Evolutionary conservation across 306 rosid species (phyloP), one percentile per base, ranked within the genome.

Genomic region (Hippophae rhamnoides): DNA sequence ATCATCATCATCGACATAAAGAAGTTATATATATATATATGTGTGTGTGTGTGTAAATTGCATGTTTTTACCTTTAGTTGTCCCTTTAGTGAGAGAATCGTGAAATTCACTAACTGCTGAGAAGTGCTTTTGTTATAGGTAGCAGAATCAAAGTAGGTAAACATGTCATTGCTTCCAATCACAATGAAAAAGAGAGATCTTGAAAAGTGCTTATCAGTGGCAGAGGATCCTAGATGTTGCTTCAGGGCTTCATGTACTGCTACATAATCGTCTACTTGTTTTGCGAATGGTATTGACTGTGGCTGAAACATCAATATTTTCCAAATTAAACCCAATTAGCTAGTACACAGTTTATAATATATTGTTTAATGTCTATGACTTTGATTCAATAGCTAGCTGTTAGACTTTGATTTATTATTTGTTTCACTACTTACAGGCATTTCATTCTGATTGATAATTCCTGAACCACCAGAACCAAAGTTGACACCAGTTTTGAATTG

Each of bases 381-480:
- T 18, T 18, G 23, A 18, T 18, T 18, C 23, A 18, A 18, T 43
- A 27, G 9, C 3, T 57, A 54, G 7, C 18, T 8, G 23, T 18
- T 18, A 18, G 23, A 13, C 27, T 18, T 6, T 6, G 46, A 38
- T 5, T 18, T 12, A 5, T 40, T 52, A 31, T 7, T 13, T 41
- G 5, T 45, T 62, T 47, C 9, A 74, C 18, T 18, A 18, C 95
- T 82, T 79, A 87, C 96, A 52, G 9, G 58, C 42, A 46, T 74
- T 23, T 61, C 52, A 47, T 74, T 74, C 47, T 81, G 81, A 27
- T 72, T 76, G 55, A 87, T 69, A 63, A 87, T 87, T 64, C 85
- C 90, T 12, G 96, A 84, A 47, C 87, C 92, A 50, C 81, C 90
- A 5, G 96, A 90, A 3, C 84, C 98, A 49, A 90, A 87, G 81